Evolutionary conservation across 1,284 basidiomycete species (phyloP), one percentile per base, ranked within the genome.

Genomic region (Ceratobasidium sp.): DNA sequence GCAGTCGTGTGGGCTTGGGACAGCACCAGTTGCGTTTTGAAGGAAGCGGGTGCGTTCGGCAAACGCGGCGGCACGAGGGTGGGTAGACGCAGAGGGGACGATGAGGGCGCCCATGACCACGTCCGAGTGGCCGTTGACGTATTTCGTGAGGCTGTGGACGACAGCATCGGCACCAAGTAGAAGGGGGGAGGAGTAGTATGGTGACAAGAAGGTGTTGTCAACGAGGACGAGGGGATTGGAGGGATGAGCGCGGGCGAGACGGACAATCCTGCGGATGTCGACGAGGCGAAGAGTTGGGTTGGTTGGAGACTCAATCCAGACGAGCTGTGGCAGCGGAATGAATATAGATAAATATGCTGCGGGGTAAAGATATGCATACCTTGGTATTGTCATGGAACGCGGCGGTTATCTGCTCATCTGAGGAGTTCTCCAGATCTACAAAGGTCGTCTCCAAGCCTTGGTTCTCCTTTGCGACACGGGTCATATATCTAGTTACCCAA

Each of bases 291-390:
- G 90, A 0, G 95, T 95, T 0, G 97, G 97, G 85, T 99, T 99
- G 17, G 96, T 98, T 0, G 97, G 97, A 0, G 94, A 89, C 85
- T 99, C 97, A 82, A 98, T 91, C 96, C 96, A 99, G 77, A 99
- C 90, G n/a, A 99, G 87, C 93, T 97, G 80, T 2, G 11, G n/a
- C 22, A 62, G 40, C 9, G 77, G 62, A 11, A 1, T 32, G 74
- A 34, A 54, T n/a, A 32, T 2, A 44, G 46, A 69, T 71, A 54
- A n/a, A 59, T 19, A 57, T 1, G 76, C 22, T 49, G 17, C 67
- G 57, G 29, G 19, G n/a, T 37, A 46, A 22, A 5, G 17, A 19
- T 25, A 25, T 61, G 15, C 40, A 59, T 75, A 94, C 94, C 88
- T 94, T 95, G 3, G 96, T 98, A 80, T 97, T 93, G 1, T 89